Evolutionary conservation across 306 rosid species (phyloP).

Genomic region (Quercus berberidifolia): DNA sequence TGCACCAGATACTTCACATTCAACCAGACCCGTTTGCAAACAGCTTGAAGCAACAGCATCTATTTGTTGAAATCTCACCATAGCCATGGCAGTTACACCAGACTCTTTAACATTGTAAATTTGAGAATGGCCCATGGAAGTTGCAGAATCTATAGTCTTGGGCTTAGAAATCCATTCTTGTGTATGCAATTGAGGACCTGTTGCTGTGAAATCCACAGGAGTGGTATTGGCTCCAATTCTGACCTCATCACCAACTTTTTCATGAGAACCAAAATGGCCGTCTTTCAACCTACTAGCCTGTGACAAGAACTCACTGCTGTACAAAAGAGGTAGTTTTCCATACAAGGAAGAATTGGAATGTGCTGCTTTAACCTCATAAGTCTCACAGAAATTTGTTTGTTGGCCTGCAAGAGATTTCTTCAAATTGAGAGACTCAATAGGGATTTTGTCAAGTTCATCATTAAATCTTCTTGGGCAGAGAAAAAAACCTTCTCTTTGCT

Average conservation of each 20-base stretch:
- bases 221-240: conserved; percentile 8
- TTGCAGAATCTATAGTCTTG: conserved; percentile 10
- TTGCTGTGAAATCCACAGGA: conserved; percentile 5
- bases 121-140: conserved; percentile 13
- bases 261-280: conserved; percentile 29
- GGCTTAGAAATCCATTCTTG: background rate
- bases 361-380: conserved; percentile 23
- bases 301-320: conserved; percentile 25
- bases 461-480: conserved; percentile 21
- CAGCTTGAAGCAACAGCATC: no score
- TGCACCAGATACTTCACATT: no score
- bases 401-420: conserved; percentile 20
- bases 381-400: conserved; percentile 23
- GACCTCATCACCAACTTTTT: conserved; percentile 3
- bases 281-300: conserved; percentile 24
- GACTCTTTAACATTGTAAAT: no score
- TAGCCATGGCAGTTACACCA: no score
- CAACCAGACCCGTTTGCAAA: no score
- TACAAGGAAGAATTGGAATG: conserved; percentile 28
- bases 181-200: conserved; percentile 21
- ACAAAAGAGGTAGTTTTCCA: conserved; percentile 30
- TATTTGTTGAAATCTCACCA: no score
- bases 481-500: conserved; percentile 30
- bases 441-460: background rate
- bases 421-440: background rate